A percentile compares a stretch with the other conserved stretches of the same genome.
phyloP scores from a whole-genome alignment of 345 rosid genomes.

The Anacardium occidentale region DNA sequence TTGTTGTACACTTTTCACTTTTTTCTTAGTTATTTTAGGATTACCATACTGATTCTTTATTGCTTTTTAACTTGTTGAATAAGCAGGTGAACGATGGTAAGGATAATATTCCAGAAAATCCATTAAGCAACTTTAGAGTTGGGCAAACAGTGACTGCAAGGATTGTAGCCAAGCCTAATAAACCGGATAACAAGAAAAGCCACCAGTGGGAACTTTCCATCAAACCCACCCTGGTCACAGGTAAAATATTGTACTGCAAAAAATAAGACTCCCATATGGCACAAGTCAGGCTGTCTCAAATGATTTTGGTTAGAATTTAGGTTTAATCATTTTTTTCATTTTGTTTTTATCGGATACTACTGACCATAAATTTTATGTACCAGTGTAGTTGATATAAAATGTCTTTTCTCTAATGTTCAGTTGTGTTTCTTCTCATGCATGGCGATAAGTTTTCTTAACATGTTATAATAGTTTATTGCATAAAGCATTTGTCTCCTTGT shows the following conservation, averaged over 20 bases:
- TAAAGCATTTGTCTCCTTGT: no score
- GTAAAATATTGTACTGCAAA: conserved; percentile 35
- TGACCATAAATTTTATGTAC: background rate
- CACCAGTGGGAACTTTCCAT: conserved; percentile 79
- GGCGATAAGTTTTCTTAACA: no score
- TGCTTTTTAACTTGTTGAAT: conserved; percentile 24
- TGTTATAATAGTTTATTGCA: no score
- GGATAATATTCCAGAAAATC: conserved; percentile 45
- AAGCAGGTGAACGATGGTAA: conserved; percentile 61
- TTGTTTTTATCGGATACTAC: background rate
- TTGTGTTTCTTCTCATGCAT: no score
- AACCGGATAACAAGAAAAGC: conserved; percentile 47
- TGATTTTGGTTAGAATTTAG: background rate
- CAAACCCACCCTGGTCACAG: conserved; percentile 62
- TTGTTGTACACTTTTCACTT: background rate
- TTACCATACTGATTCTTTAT: background rate
- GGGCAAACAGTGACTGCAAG: conserved; percentile 85
- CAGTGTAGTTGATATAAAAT: no score
- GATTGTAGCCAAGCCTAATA: conserved; percentile 57
- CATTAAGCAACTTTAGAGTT: conserved; percentile 63
- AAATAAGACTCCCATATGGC: background rate
- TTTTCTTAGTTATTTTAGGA: conserved; percentile 11
- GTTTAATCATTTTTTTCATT: background rate
- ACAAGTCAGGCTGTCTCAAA: background rate
- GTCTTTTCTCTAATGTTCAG: no score